phyloP scores from a whole-genome alignment of 2,329 filamentous ascomycete species.

The Microsporum ferrugineum region DNA sequence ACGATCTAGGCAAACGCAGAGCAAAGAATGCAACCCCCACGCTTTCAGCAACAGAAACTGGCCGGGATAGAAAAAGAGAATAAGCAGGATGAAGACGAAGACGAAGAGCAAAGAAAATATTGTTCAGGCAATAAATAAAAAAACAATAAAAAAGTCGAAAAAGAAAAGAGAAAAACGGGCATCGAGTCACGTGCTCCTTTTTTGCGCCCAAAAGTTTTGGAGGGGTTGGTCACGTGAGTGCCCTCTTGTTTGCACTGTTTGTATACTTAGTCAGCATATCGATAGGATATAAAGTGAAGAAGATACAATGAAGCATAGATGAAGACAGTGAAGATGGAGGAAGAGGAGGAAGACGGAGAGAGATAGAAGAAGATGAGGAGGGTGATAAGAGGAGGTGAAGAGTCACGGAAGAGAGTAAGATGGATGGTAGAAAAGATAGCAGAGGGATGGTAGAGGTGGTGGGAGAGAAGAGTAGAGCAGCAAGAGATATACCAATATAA shows the following conservation, averaged over 20 bases:
- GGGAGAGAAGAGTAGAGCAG: no score
- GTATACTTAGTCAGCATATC: neutral
- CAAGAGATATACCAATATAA: no score
- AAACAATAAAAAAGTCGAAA: neutral
- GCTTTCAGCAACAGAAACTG: neutral
- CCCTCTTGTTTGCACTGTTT: neutral
- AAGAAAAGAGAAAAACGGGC: neutral
- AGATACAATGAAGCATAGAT: neutral
- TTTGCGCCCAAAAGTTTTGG: neutral
- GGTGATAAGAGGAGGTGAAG: no score
- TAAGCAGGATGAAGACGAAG: neutral
- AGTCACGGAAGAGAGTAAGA: no score
- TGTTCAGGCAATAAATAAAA: neutral
- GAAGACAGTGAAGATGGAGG: neutral
- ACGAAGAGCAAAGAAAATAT: neutral
- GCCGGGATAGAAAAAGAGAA: neutral
- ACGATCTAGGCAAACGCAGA: neutral
- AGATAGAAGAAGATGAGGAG: no score
- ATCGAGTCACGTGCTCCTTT: neutral
- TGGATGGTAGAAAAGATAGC: no score
- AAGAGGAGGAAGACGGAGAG: no score
- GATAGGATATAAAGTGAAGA: neutral
- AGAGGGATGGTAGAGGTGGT: no score
- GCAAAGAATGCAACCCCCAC: neutral
- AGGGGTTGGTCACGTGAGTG: neutral